Evolutionary conservation across 768 basidiomycete species (phyloP).

Genomic region (Boletellus emodensis): DNA sequence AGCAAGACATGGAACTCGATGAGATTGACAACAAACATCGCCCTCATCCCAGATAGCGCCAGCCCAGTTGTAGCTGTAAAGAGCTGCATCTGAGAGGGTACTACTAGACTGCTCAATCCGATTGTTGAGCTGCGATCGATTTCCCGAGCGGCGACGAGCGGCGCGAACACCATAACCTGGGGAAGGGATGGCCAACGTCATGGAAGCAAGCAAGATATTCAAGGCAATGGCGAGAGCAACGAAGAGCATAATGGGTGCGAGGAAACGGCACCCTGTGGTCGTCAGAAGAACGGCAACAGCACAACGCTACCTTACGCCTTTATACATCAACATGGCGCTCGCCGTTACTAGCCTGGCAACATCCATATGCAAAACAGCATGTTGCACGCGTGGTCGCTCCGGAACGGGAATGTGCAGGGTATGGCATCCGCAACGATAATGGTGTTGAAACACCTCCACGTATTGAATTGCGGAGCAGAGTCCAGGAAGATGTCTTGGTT

Average conservation of each 20-base stretch:
- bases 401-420: neutral
- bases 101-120: neutral
- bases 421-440: neutral
- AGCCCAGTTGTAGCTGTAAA: neutral
- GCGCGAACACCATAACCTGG: neutral
- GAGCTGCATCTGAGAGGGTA: neutral
- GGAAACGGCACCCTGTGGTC: neutral
- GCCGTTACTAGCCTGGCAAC: neutral
- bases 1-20: neutral
- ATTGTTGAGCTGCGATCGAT: neutral
- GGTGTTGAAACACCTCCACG: neutral
- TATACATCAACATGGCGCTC: neutral
- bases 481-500: neutral
- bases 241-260: neutral
- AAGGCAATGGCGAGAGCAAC: neutral
- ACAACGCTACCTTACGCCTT: neutral
- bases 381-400: neutral
- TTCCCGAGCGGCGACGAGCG: neutral
- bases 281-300: neutral
- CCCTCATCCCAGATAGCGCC: neutral
- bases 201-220: neutral
- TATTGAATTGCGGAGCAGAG: neutral
- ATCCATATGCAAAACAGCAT: neutral
- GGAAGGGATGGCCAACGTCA: neutral
- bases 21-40: neutral